Evolutionary conservation across 306 rosid genomes (phyloP).

Genomic region (Cicer arietinum): DNA sequence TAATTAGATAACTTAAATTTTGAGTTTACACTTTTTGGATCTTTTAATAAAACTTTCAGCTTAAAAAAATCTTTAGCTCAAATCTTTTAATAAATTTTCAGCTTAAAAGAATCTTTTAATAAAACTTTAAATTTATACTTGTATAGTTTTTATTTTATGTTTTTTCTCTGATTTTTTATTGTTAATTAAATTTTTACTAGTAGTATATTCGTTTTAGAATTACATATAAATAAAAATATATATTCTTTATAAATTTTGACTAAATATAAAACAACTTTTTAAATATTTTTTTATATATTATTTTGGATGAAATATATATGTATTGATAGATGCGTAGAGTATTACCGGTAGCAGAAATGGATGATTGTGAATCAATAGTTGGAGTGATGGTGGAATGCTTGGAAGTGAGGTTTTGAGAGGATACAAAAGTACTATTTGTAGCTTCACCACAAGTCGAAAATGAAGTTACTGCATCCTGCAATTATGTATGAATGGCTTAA

Average conservation of each 20-base stretch:
- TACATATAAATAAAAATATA: too few species aligned
- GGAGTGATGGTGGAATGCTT: slow-evolving; percentile 63
- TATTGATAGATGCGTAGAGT: background rate
- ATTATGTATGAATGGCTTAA: background rate
- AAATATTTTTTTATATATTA: too few species aligned
- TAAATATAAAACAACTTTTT: too few species aligned
- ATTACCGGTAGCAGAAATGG: slow-evolving; percentile 61
- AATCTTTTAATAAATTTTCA: background rate
- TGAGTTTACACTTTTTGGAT: background rate
- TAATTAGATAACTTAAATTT: background rate
- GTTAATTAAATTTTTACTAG: too few species aligned
- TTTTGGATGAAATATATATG: too few species aligned
- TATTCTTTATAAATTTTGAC: too few species aligned
- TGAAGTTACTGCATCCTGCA: slow-evolving; percentile 57
- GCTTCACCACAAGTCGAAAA: slow-evolving; percentile 58
- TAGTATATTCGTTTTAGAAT: too few species aligned
- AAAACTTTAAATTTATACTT: too few species aligned
- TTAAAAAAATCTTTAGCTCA: background rate
- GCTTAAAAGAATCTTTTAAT: too few species aligned
- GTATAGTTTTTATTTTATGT: too few species aligned
- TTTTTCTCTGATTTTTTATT: too few species aligned
- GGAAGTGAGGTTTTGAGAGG: slow-evolving; percentile 61
- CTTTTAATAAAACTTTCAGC: background rate
- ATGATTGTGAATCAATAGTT: slow-evolving; percentile 78
- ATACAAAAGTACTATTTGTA: slow-evolving; percentile 39